Conservation (phyloP, 2,329 filamentous ascomycete species). For the Aspergillus pseudoglaucus region DNA sequence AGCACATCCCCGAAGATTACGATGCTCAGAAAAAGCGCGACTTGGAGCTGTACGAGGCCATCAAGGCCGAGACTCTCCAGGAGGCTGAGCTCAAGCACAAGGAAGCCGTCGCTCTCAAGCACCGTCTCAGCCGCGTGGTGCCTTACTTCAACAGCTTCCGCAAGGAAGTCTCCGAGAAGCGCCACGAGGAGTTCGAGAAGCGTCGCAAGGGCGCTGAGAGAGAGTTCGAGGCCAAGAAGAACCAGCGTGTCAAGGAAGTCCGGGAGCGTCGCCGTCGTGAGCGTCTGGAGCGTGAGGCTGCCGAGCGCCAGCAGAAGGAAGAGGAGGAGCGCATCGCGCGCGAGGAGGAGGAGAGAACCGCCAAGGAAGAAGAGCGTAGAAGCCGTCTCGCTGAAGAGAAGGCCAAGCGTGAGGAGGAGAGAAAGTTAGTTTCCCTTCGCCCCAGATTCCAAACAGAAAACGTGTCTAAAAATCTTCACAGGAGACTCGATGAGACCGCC, state of each 20-base stretch:
- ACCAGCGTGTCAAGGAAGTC: constrained; percentile 77
- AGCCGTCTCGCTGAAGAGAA: constrained; percentile 67
- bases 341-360: constrained; percentile 80
- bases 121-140: constrained; percentile 79
- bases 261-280: constrained; percentile 76
- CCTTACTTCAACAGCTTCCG: constrained; percentile 80
- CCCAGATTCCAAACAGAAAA: background rate
- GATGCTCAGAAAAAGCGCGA: constrained; percentile 74
- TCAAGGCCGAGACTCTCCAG: constrained; percentile 68
- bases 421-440: constrained; percentile 43
- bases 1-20: constrained; percentile 84
- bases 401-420: constrained; percentile 52
- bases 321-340: constrained; percentile 74
- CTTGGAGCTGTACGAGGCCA: constrained; percentile 69
- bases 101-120: constrained; percentile 87
- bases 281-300: constrained; percentile 76
- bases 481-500: constrained; percentile 57
- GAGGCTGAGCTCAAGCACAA: constrained; percentile 84
- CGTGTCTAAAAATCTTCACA: constrained; percentile 34
- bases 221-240: constrained; percentile 88
- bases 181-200: constrained; percentile 93
- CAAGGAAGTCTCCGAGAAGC: constrained; percentile 72
- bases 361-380: constrained; percentile 72
- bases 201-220: constrained; percentile 84
- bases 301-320: constrained; percentile 69